phyloP scores from a whole-genome alignment of 1,139 yeast genomes.

The Saccharomyces uvarum region DNA sequence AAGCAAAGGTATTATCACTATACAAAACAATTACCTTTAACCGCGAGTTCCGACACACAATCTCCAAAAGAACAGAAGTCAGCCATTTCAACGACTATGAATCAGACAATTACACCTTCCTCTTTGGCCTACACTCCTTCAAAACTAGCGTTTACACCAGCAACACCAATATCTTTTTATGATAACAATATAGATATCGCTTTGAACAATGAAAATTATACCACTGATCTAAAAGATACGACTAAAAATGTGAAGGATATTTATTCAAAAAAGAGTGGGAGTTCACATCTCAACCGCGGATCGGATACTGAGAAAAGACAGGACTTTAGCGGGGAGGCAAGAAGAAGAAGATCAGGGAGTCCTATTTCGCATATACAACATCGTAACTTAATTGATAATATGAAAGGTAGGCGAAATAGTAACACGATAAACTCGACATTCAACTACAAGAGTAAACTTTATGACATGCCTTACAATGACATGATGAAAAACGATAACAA shows the following conservation, averaged over 20 bases:
- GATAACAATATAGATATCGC: conserved; percentile 5
- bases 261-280: conserved; percentile 5
- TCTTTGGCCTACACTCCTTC: conserved; percentile 16
- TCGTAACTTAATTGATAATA: neutral
- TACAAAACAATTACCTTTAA: conserved; percentile 24
- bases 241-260: neutral
- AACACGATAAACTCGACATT: conserved; percentile 7
- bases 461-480: conserved; percentile 11
- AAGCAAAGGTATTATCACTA: conserved; percentile 29
- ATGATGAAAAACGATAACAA: neutral
- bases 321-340: neutral
- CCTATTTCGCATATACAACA: neutral
- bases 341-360: neutral
- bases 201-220: conserved; percentile 1
- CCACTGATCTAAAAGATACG: neutral
- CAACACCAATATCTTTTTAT: conserved; percentile 12
- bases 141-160: conserved; percentile 18
- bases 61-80: conserved; percentile 11
- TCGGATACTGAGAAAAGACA: neutral
- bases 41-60: conserved; percentile 9
- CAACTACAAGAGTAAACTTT: conserved; percentile 14
- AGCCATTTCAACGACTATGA: conserved; percentile 3
- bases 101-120: conserved; percentile 4
- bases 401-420: neutral
- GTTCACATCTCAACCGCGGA: neutral